Evolutionary conservation across 257 asterid genomes (phyloP).

Genomic region (Jacaranda mimosifolia): DNA sequence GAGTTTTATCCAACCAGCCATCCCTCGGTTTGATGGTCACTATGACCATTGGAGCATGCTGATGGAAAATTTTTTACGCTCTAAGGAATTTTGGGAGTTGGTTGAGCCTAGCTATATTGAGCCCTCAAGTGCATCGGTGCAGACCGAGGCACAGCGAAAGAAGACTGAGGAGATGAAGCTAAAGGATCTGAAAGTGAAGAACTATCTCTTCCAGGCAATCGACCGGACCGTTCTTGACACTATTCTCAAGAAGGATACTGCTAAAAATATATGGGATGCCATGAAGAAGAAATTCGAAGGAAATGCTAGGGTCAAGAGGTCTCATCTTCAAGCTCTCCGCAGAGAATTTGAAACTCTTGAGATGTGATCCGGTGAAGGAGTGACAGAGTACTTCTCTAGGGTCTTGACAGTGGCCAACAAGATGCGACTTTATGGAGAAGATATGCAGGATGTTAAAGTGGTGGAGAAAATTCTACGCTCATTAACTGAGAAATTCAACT

Average conservation of each 20-base stretch:
- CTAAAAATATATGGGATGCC: slow-evolving; percentile 20
- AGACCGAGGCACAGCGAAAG: background rate
- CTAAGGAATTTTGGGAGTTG: slow-evolving; percentile 8
- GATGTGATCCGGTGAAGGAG: background rate
- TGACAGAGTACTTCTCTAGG: background rate
- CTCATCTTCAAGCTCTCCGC: slow-evolving; percentile 9
- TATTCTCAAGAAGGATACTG: slow-evolving; percentile 28
- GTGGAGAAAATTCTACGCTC: slow-evolving; percentile 30
- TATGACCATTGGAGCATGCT: slow-evolving; percentile 27
- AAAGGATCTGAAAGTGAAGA: slow-evolving; percentile 18
- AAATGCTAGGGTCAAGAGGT: background rate
- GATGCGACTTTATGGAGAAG: slow-evolving; percentile 17
- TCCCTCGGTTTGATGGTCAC: slow-evolving; percentile 27
- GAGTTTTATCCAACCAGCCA: slow-evolving; percentile 16
- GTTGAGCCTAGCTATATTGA: background rate
- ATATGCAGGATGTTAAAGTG: background rate
- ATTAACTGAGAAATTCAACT: background rate
- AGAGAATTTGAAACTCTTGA: slow-evolving; percentile 7
- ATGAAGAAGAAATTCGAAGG: slow-evolving; percentile 24
- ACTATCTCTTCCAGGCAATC: slow-evolving; percentile 26
- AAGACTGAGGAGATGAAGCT: background rate
- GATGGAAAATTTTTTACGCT: slow-evolving; percentile 29
- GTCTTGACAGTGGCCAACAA: slow-evolving; percentile 20
- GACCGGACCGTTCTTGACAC: slow-evolving; percentile 25
- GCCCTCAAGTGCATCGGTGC: background rate